Evolutionary conservation across 2,329 filamentous ascomycete species (phyloP), one percentile per base, ranked within the genome.

Genomic region (Pseudogymnoascus sp.): DNA sequence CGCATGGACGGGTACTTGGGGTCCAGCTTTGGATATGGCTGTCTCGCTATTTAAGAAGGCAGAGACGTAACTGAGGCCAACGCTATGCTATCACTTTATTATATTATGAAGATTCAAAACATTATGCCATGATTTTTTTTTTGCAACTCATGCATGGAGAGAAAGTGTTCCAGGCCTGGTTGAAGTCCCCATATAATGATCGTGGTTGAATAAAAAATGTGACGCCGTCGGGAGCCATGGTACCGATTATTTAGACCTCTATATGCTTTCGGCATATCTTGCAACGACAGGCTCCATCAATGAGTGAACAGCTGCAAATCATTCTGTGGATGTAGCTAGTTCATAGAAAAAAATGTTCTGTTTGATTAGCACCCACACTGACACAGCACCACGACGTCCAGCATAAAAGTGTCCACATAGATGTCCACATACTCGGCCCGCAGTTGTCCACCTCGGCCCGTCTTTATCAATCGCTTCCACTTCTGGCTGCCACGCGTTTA

Each of bases 1-100:
- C 50, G 41, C 41, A 38, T 38, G 59, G 7, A 39, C 66, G 32
- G 66, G 64, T 2, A 69, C 67, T 58, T 69, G 66, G 67, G 66
- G 64, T 34, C 63, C 62, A 2, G 60, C 64, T 30, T 47, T 67
- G 35, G 66, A 67, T 61, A 37, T 68, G 60, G 67, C 67, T 8
- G 35, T 66, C 34, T 39, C 66, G 34, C 35, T 68, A 50, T 63
- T 65, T 54, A 60, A 62, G 30, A 60, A 64, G 28, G 62, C 65
- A 16, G 65, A 69, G 57, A 61, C 64, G 41, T 32, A 60, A 47
- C 28, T 28, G 14, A 28, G 41, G n/a, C 41, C 5, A 8, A 47
- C 9, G 6, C 9, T 47, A n/a, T n/a, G 6, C 9, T 47, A 25
- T 47, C 6, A 25, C 14, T 28, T 43, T 47, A 25, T n/a, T 28